Evolutionary conservation across 768 basidiomycete genomes (phyloP), one percentile per base, ranked within the genome.

Genomic region (Tephrocybe sp.): DNA sequence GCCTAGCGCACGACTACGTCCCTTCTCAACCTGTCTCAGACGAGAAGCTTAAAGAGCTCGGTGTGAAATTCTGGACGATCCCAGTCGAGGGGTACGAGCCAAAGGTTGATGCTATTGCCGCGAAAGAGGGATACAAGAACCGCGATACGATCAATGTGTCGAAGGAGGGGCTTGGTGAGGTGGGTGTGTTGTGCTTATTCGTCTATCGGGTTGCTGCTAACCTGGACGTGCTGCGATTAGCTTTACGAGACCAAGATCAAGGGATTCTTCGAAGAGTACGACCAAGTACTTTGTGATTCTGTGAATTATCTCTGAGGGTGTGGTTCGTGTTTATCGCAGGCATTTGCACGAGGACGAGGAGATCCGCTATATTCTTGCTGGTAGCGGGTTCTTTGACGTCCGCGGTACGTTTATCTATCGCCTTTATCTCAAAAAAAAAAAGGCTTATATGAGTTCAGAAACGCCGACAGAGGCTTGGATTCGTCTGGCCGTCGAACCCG

Each of bases 281-380:
- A 64, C 7, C 28, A 24, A 26, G 22, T 28, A n/a, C 30, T 28
- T 34, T 35, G 16, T 35, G n/a, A 37, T 24, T 28, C 21, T 24
- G 25, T 21, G 22, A 18, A 28, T 37, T 16, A 25, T 15, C n/a
- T 28, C 16, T 44, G 21, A 47, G 21, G n/a, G n/a, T n/a, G n/a
- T 16, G 12, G 34, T 34, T 27, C 11, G 13, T 19, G 12, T 38
- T 40, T 42, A n/a, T n/a, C 51, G 18, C 56, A 91, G 90, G 60
- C 93, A 97, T 60, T 79, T 98, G 75, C 95, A 97, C 59, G 92
- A 97, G 66, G 94, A 97, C 60, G 94, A 98, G 61, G 94, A 98
- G 69, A 96, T 95, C 61, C 77, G 94, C 7, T 98, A 90, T 60
- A 83, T 95, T 58, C 76, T 92, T 32, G 74, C 78, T 1, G 95